Evolutionary conservation across 352 stramenopile genomes (phyloP), one percentile per base, ranked within the genome.

Genomic region (Pythium rhizo-oryzae): DNA sequence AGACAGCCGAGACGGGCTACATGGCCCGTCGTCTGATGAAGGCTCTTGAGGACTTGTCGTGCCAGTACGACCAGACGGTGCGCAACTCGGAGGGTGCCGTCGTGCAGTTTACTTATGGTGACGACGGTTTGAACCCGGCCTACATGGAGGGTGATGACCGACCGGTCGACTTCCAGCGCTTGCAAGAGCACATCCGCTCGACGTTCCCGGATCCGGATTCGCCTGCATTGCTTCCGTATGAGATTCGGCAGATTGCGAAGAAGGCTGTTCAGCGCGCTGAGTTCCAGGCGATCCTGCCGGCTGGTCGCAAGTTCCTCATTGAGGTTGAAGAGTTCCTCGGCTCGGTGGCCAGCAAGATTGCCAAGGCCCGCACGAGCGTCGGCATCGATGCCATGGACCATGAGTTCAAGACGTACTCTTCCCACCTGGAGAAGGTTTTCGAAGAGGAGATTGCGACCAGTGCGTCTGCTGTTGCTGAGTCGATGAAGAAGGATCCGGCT

Each of bases 1-100:
- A 99, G 82, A 99, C 98, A 9, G 98, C 98, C 15, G 97, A 99
- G 79, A 99, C 98, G 13, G 98, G 98, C 1, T 99, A 99, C 77
- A 99, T 99, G 98, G 96, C 97, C 37, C 92, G 98, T 76, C 89
- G 97, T 67, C 78, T 99, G 8, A 99, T 99, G 96, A 97, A 99
- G 83, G 98, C 98, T 1, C 74, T 99, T 8, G 98, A 99, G 71
- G 98, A 99, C 82, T 76, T 99, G 57, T 97, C 82, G 47, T 97
- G 97, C 74, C 89, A 97, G 67, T 99, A 99, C 71, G 96, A 98
- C 47, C 80, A 91, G 63, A 98, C 90, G 0, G 92, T 97, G 68
- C 87, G 89, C 43, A 97, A 94, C 75, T 94, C 83, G 6, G 88
- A 96, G 69, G 86, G 88, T 13, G 79, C 80, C 0, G 95, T 99